Conservation (phyloP, 306 rosid genomes). For the Castanea mollissima region DNA sequence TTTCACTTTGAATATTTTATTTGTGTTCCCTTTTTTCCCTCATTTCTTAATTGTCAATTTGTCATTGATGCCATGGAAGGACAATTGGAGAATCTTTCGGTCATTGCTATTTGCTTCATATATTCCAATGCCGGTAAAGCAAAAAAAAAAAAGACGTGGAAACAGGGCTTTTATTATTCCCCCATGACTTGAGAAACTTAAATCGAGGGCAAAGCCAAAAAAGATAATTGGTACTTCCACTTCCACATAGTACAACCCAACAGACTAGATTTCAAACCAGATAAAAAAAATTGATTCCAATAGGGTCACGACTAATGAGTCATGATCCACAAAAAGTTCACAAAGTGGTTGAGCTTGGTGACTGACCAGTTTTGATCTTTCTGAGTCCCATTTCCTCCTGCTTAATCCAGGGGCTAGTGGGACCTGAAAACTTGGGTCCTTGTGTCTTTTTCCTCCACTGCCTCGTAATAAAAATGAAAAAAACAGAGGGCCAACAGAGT, state of each 20-base stretch:
- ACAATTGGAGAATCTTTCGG: conserved; percentile 19
- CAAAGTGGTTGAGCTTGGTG: conserved; percentile 30
- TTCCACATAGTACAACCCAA: not conserved
- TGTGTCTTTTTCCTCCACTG: conserved; percentile 5
- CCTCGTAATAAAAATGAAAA: not conserved
- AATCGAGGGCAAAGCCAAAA: not conserved
- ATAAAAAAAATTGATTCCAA: not conserved
- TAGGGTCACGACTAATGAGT: not conserved
- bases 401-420: conserved; percentile 10
- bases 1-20: not conserved
- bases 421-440: conserved; percentile 20
- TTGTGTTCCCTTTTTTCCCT: not conserved
- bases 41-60: not conserved
- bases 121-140: not conserved
- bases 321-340: conserved; percentile 28
- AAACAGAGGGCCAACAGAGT: conserved; percentile 10
- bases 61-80: conserved; percentile 1
- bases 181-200: not conserved
- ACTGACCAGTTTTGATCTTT: conserved; percentile 18
- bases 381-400: not conserved
- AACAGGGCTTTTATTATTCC: conserved; percentile 4
- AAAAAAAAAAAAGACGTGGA: not conserved
- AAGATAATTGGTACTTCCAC: not conserved
- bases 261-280: conserved; percentile 5
- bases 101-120: conserved; percentile 1